These are phyloP conservation scores for Sporopachydermia cereana DNA, from an alignment of 1,139 yeast genomes.

Conservation along the genomic window DNA sequence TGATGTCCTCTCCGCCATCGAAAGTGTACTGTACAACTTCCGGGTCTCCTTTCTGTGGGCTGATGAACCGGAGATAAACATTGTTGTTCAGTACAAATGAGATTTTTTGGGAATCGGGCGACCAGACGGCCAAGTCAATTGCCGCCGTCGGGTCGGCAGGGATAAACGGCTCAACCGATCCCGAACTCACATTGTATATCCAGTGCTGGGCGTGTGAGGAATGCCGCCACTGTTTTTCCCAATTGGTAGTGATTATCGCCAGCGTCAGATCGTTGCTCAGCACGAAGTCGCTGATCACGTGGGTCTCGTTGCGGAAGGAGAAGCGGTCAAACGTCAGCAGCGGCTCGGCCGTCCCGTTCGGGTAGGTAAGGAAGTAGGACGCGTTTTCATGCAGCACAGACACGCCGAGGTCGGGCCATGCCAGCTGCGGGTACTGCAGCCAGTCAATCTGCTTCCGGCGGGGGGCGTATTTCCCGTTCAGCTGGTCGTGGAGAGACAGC, in stretches of 20 bases:
- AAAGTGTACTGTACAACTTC: constrained; percentile 38
- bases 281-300: constrained; percentile 17
- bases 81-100: constrained; percentile 60
- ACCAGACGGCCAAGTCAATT: constrained; percentile 52
- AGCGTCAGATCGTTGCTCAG: constrained; percentile 29
- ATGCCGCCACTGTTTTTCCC: constrained; percentile 58
- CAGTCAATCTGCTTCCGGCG: constrained; percentile 15
- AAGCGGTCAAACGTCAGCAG: constrained; percentile 8
- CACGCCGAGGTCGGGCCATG: background rate
- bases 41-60: constrained; percentile 11
- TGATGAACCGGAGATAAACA: constrained; percentile 38
- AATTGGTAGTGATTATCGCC: constrained; percentile 41
- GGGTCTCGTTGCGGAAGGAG: constrained; percentile 13
- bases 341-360: background rate
- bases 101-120: constrained; percentile 56
- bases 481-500: constrained; percentile 17
- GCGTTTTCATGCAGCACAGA: background rate
- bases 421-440: constrained; percentile 9
- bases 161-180: constrained; percentile 31
- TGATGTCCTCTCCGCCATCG: constrained; percentile 56
- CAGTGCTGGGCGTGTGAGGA: constrained; percentile 61
- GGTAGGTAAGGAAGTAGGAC: background rate
- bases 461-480: constrained; percentile 19
- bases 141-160: constrained; percentile 19
- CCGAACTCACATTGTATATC: constrained; percentile 36